Base-by-base conservation (phyloP, 23 red algal genomes). In the Chondrus crispus region DNA sequence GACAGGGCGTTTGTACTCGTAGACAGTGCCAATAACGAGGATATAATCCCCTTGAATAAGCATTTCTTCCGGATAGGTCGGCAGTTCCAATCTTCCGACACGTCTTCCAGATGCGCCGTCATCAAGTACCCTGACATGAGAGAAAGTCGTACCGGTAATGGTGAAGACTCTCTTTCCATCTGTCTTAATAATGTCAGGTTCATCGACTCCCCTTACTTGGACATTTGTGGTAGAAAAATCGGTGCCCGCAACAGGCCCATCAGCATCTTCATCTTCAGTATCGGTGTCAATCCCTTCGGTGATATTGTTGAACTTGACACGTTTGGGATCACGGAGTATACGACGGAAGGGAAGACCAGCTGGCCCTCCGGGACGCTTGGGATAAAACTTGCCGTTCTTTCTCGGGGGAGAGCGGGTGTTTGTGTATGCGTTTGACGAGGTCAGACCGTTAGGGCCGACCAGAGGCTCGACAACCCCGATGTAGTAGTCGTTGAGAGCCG, bases 181-280 rank as follows among this genome's bases (percentile, higher is more conserved):
- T 24, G 90, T 93, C 50, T 93, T 93, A 20, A 93, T 80, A 24
- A 93, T 93, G 44, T 93, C 89, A 12, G 89, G 78, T 43, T 84
- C 89, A 84, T 82, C 89, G 11, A 84, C 78, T 12, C 90, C 80
- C 62, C 62, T 43, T 24, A 93, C 90, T 43, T 93, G 90, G 49
- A 72, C 71, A 33, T 85, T 93, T 39, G 90, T 93, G 39, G 62
- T 57, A 3, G 80, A 85, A 39, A 93, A 93, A 43, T 93, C 90
- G 20, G 53, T 70, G 20, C 90, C 90, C 22, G 57, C 90, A 22
- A 84, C 76, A 26, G 74, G 80, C 20, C 66, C 90, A 39, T 63
- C 57, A 8, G 24, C 71, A 1, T 47, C 78, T 24, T 43, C 9
- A 51, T 77, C 80, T 54, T 84, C 90, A 49, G 28, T 71, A 46